Conservation (phyloP, 2,329 filamentous ascomycete genomes). For the Verticillium dahliae region DNA sequence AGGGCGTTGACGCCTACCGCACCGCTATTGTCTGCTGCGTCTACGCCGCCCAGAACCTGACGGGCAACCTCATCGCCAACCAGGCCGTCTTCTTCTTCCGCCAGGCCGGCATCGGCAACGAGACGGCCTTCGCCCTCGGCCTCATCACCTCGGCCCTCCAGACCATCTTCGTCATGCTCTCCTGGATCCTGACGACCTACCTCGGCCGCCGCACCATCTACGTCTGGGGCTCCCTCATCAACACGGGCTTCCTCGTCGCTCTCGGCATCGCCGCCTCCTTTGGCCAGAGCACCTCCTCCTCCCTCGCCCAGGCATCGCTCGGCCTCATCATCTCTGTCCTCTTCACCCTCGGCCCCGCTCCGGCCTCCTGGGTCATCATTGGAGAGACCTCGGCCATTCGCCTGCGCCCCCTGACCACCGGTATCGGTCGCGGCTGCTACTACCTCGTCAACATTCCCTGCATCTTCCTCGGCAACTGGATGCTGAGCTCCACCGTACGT, state of each 20-base stretch:
- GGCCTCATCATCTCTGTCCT: constrained; percentile 60
- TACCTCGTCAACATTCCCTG: constrained; percentile 60
- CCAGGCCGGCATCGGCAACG: constrained; percentile 37
- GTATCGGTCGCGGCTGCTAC: constrained; percentile 56
- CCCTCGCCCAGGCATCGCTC: constrained; percentile 52
- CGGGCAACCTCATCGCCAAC: constrained; percentile 55
- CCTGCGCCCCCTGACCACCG: constrained; percentile 58
- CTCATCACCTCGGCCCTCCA: constrained; percentile 52
- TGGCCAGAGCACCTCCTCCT: constrained; percentile 28
- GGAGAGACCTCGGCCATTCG: constrained; percentile 61
- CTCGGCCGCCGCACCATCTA: constrained; percentile 45
- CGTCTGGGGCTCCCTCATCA: constrained; percentile 42
- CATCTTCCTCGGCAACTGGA: constrained; percentile 55
- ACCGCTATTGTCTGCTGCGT: constrained; percentile 36
- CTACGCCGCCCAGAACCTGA: constrained; percentile 37
- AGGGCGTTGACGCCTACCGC: constrained; percentile 35
- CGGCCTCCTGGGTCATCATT: constrained; percentile 61
- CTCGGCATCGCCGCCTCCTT: constrained; percentile 55
- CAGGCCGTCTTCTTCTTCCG: constrained; percentile 57
- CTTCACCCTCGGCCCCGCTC: constrained; percentile 56
- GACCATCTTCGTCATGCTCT: constrained; percentile 46
- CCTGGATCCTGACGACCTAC: constrained; percentile 42
- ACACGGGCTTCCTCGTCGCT: constrained; percentile 44
- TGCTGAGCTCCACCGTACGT: constrained; percentile 44
- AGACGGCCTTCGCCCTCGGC: constrained; percentile 39